Base-by-base conservation (phyloP, 2,329 filamentous ascomycete species). In the Pyricularia sp. region DNA sequence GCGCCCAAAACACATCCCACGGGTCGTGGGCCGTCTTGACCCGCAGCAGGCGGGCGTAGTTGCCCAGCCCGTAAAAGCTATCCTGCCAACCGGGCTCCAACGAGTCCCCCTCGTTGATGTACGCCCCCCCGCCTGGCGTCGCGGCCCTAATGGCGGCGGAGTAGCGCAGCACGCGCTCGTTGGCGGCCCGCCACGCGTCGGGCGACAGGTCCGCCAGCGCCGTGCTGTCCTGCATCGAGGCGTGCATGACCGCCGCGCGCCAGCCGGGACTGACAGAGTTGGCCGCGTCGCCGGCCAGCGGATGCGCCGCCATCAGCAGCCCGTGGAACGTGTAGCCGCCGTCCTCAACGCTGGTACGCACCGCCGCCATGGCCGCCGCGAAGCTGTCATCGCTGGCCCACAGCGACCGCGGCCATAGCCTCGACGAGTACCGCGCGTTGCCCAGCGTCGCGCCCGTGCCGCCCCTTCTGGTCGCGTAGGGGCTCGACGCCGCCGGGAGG, bases 51-150 rank as follows among this genome's bases (percentile, higher is more conserved):
- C 68, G 69, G 1, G 69, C 67, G 65, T 79, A 79, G 64, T 76
- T 76, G 4, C 63, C 70, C n/a, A 63, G 28, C 7, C 78, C 79
- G 70, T 76, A 80, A 70, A 80, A 80, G 11, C 69, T 74, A 31
- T 73, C 66, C 70, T 79, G 74, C 72, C 75, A 80, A 20, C 77
- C 65, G 0, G 75, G 75, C 70, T 80, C 75, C 25, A 70, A 72
- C n/a, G 78, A 78, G 71, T 82, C 78, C 1, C 77, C 79, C 73
- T 83, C 81, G 69, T 81, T 81, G 73, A 79, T 72, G 69, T 80
- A 80, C 2, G 75, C 70, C 0, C 78, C 78, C 3, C 74, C 71
- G 0, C 72, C 75, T 5, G 77, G 76, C 20, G 77, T 78, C 2
- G 75, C 73, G 5, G 71, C 72, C 28, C 72, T 68, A 17, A 74